phyloP scores from a whole-genome alignment of 1,284 basidiomycete species.

The Leucoagaricus sp. region DNA sequence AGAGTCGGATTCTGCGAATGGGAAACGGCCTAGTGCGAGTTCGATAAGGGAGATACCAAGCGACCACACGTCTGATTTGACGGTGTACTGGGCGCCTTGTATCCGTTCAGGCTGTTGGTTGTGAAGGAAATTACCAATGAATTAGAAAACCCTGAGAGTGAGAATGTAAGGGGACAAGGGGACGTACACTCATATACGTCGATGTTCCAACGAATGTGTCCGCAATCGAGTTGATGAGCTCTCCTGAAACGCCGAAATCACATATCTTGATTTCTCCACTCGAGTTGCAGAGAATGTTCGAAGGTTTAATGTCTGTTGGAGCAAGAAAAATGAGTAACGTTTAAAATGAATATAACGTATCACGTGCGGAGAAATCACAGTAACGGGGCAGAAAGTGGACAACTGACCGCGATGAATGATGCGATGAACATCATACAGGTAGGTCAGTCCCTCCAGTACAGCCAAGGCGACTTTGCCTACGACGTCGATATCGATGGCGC shows the following conservation, averaged over 20 bases:
- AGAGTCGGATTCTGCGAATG: slow-evolving; percentile 29
- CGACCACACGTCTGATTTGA: slow-evolving; percentile 98
- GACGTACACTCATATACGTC: slow-evolving; percentile 97
- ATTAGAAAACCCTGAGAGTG: neutral
- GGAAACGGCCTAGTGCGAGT: slow-evolving; percentile 53
- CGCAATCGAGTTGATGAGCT: slow-evolving; percentile 98
- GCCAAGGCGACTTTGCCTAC: slow-evolving; percentile 91
- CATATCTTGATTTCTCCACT: slow-evolving; percentile 97
- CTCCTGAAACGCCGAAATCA: slow-evolving; percentile 98
- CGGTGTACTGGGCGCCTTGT: slow-evolving; percentile 96
- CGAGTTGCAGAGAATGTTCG: slow-evolving; percentile 95
- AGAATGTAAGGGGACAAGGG: neutral
- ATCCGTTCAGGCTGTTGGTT: slow-evolving; percentile 97
- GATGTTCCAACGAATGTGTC: slow-evolving; percentile 99
- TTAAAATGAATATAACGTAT: neutral
- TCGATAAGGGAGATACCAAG: slow-evolving; percentile 96
- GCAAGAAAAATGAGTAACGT: neutral
- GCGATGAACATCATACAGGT: slow-evolving; percentile 98
- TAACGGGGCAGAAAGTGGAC: neutral
- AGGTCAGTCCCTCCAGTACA: slow-evolving; percentile 92
- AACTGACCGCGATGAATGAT: slow-evolving; percentile 93
- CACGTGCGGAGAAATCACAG: neutral
- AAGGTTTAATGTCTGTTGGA: slow-evolving; percentile 92
- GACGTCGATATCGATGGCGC: slow-evolving; percentile 88
- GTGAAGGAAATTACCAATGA: neutral